These are phyloP conservation scores for Aspergillus versicolor DNA, from an alignment of 2,329 filamentous ascomycete species.

Conservation along the genomic window DNA sequence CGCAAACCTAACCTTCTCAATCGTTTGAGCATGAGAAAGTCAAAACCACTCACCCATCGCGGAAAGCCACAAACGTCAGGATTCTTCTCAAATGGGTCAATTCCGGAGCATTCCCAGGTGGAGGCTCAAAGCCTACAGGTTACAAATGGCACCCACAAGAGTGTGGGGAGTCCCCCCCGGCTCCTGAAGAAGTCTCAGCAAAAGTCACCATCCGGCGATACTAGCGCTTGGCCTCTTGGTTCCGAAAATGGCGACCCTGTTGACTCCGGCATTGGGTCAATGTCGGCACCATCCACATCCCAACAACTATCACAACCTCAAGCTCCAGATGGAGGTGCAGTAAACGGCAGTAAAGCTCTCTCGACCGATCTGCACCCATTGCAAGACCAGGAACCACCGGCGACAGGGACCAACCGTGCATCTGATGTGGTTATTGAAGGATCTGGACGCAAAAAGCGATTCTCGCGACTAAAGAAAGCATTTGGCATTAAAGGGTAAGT, in stretches of 20 bases:
- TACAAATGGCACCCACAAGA: conserved; percentile 11
- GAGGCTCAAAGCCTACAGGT: conserved; percentile 8
- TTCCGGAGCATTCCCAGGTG: conserved; percentile 14
- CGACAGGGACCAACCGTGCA: conserved; percentile 6
- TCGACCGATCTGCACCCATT: not conserved
- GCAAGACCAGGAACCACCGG: not conserved
- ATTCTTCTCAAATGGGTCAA: conserved; percentile 25
- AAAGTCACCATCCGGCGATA: conserved; percentile 17
- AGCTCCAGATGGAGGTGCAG: conserved; percentile 16
- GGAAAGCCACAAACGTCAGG: conserved; percentile 53
- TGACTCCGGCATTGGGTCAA: conserved; percentile 1
- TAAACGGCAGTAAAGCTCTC: conserved; percentile 7
- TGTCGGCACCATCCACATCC: not conserved
- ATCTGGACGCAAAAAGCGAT: conserved; percentile 47
- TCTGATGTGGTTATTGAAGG: conserved; percentile 35
- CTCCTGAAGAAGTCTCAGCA: conserved; percentile 29
- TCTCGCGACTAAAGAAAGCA: conserved; percentile 45
- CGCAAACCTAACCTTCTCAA: conserved; percentile 33
- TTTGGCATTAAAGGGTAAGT: conserved; percentile 37
- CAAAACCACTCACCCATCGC: conserved; percentile 24
- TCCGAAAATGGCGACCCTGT: conserved; percentile 9
- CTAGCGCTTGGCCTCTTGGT: conserved; percentile 27
- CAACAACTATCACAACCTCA: conserved; percentile 6
- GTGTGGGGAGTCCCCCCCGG: conserved; percentile 22
- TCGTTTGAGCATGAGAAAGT: conserved; percentile 32